A percentile compares a stretch with the other conserved stretches of the same genome.
Conservation (phyloP, 2,329 filamentous ascomycete species). For the Thielaviopsis populi region DNA sequence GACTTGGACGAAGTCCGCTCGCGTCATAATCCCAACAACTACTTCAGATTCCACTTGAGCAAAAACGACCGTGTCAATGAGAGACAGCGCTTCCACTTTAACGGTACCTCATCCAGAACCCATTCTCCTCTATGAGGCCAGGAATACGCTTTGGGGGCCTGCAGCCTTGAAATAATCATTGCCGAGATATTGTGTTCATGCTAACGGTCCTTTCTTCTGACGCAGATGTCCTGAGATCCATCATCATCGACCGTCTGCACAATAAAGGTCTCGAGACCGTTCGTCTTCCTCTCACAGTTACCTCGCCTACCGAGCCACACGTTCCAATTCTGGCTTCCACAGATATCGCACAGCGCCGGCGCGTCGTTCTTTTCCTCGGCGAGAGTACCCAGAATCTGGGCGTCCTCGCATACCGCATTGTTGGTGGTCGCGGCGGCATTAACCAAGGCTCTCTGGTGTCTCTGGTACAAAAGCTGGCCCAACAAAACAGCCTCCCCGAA, state of each 20-base stretch:
- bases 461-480: conserved; percentile 36
- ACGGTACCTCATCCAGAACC: conserved; percentile 36
- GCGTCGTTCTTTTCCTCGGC: conserved; percentile 61
- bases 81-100: conserved; percentile 57
- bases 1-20: conserved; percentile 58
- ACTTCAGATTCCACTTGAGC: conserved; percentile 60
- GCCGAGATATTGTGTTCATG: neutral
- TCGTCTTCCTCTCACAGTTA: conserved; percentile 41
- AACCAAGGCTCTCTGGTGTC: conserved; percentile 54
- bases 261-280: conserved; percentile 43
- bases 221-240: conserved; percentile 45
- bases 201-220: neutral
- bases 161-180: neutral
- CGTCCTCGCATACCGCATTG: conserved; percentile 53
- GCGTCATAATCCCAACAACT: conserved; percentile 49
- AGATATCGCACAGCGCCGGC: conserved; percentile 40
- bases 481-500: conserved; percentile 24
- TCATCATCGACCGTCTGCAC: conserved; percentile 48
- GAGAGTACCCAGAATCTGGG: conserved; percentile 59
- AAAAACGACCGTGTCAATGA: conserved; percentile 65
- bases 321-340: conserved; percentile 48
- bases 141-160: neutral
- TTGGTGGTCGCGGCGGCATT: conserved; percentile 49
- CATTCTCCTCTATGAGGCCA: neutral
- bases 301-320: conserved; percentile 36